phyloP scores from a whole-genome alignment of 306 rosid genomes.

The Malus sieversii region DNA sequence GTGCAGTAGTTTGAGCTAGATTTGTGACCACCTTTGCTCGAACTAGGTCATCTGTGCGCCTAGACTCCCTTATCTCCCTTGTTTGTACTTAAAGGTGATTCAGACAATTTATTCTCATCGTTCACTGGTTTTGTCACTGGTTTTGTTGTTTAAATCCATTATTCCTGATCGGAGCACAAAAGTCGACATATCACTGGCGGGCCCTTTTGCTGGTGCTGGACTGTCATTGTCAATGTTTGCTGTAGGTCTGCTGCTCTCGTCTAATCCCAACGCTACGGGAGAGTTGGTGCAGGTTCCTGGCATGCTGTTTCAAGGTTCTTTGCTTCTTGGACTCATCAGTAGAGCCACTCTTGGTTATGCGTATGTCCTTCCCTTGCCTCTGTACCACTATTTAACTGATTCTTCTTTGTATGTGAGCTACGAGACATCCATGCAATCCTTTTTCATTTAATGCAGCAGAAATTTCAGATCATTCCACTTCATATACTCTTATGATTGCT shows the following conservation, averaged over 20 bases:
- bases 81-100: neutral
- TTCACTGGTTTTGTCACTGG: slow-evolving; percentile 13
- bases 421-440: neutral
- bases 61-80: neutral
- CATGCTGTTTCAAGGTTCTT: slow-evolving; percentile 92
- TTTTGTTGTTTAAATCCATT: slow-evolving; percentile 78
- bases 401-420: slow-evolving; percentile 5
- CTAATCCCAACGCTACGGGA: slow-evolving; percentile 70
- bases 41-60: neutral
- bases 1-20: neutral
- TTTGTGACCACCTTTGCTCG: neutral
- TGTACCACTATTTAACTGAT: neutral
- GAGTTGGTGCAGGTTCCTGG: slow-evolving; percentile 96
- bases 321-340: slow-evolving; percentile 97
- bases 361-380: slow-evolving; percentile 49
- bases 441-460: neutral
- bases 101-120: neutral
- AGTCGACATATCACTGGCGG: slow-evolving; percentile 87
- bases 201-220: slow-evolving; percentile 84
- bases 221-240: slow-evolving; percentile 87
- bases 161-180: slow-evolving; percentile 90
- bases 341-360: slow-evolving; percentile 96
- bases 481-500: slow-evolving; percentile 70
- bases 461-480: neutral
- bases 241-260: slow-evolving; percentile 82